Conservation (phyloP, 2,329 filamentous ascomycete genomes). For the Colletotrichum sp. region DNA sequence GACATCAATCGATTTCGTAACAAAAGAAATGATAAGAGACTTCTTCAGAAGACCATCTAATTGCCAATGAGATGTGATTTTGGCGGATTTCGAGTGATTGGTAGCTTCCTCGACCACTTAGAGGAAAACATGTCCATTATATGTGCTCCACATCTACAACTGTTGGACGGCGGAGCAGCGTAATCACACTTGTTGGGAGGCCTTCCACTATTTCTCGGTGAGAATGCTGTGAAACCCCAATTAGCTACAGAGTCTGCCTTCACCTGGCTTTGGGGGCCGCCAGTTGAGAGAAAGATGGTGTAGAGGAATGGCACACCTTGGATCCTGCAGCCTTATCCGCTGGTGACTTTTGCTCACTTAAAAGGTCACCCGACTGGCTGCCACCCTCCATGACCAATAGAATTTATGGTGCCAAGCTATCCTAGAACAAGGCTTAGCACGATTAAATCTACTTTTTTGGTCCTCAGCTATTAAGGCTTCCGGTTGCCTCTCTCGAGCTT, state of each 20-base stretch:
- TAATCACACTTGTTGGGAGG: not conserved
- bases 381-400: not conserved
- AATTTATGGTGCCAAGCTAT: fast-evolving
- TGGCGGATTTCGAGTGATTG: not conserved
- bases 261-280: not conserved
- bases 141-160: not conserved
- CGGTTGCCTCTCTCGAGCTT: not conserved
- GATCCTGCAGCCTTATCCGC: not conserved
- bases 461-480: not conserved
- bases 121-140: not conserved
- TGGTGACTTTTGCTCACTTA: not conserved
- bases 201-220: not conserved
- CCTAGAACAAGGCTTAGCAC: not conserved
- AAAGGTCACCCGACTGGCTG: not conserved
- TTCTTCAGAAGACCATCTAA: fast-evolving
- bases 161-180: not conserved
- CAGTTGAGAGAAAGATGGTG: not conserved
- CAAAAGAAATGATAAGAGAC: fast-evolving
- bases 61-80: not conserved
- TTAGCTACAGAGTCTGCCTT: not conserved
- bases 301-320: not conserved
- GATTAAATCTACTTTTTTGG: not conserved
- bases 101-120: not conserved
- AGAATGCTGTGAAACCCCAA: not conserved
- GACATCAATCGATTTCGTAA: not conserved